These are phyloP conservation scores for Akebia trifoliata DNA, from an alignment of 164 flowering plant genomes.

Conservation along the genomic window DNA sequence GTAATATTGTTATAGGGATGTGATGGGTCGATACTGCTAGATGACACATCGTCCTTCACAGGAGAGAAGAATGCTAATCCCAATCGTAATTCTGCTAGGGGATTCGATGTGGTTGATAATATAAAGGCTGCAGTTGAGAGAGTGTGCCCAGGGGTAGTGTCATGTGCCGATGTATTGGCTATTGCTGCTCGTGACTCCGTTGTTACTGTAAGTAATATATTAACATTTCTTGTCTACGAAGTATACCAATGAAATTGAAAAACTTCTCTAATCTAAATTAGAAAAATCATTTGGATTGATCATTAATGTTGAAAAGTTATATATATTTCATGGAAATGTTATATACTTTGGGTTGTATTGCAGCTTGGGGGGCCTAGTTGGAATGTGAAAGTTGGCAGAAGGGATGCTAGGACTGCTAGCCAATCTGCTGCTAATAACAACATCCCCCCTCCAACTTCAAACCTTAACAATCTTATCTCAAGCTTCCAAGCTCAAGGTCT, in stretches of 20 bases:
- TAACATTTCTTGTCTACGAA: no score
- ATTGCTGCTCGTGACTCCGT: conserved; percentile 48
- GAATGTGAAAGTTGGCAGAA: conserved; percentile 45
- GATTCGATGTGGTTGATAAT: conserved; percentile 37
- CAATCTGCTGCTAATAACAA: conserved; percentile 33
- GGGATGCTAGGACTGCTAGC: conserved; percentile 45
- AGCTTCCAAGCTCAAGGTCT: conserved; percentile 36
- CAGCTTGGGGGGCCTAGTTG: conserved; percentile 48
- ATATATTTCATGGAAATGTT: no score
- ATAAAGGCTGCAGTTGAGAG: conserved; percentile 31
- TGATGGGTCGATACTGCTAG: conserved; percentile 45
- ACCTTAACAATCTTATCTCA: conserved; percentile 28
- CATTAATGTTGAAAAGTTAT: no score
- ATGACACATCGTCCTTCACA: conserved; percentile 34
- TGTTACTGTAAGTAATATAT: conserved; percentile 20
- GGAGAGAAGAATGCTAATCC: conserved; percentile 46
- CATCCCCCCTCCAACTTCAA: conserved; percentile 40
- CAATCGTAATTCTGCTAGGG: conserved; percentile 32
- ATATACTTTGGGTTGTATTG: no score
- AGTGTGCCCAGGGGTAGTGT: conserved; percentile 40
- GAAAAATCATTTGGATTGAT: no score
- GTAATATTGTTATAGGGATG: conserved; percentile 51
- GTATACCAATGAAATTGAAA: no score
- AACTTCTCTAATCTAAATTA: not conserved
- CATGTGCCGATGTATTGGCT: conserved; percentile 50